Conservation (phyloP, 1,284 basidiomycete genomes). For the Ustilago shanxiensis region DNA sequence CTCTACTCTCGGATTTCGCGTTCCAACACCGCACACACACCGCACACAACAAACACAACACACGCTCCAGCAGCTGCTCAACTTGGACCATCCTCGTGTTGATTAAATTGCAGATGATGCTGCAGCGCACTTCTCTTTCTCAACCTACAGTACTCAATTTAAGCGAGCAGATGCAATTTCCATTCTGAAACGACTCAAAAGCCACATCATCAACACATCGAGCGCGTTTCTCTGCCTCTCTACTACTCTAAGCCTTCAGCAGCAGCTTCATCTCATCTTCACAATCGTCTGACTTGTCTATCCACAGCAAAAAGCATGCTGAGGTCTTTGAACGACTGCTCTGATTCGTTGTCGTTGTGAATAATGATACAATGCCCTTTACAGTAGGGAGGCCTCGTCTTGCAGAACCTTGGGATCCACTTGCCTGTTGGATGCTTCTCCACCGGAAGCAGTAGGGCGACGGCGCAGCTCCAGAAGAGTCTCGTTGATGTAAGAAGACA, state of each 20-base stretch:
- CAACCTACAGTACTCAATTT: not conserved
- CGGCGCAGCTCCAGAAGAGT: conserved; percentile 58
- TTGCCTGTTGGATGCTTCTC: not conserved
- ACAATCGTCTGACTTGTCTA: no score
- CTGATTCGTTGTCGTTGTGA: not conserved
- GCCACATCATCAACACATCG: not conserved
- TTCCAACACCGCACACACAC: no score
- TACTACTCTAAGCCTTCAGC: not conserved
- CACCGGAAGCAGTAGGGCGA: conserved; percentile 8
- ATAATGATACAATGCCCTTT: not conserved
- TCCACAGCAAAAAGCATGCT: no score
- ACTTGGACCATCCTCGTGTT: not conserved
- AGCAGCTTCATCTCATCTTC: not conserved
- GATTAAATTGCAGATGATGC: not conserved
- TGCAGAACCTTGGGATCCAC: conserved; percentile 19
- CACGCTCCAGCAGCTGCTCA: not conserved
- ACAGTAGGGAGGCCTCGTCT: conserved; percentile 1
- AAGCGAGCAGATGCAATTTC: conserved; percentile 4
- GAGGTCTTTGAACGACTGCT: not conserved
- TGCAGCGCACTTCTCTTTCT: not conserved
- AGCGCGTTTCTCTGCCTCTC: not conserved
- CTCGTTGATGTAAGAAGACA: conserved; percentile 64
- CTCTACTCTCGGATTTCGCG: not conserved
- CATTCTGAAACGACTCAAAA: not conserved
- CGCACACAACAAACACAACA: no score